Evolutionary conservation across 352 stramenopile genomes (phyloP), one percentile per base, ranked within the genome.

Genomic region (Porosira glacialis): DNA sequence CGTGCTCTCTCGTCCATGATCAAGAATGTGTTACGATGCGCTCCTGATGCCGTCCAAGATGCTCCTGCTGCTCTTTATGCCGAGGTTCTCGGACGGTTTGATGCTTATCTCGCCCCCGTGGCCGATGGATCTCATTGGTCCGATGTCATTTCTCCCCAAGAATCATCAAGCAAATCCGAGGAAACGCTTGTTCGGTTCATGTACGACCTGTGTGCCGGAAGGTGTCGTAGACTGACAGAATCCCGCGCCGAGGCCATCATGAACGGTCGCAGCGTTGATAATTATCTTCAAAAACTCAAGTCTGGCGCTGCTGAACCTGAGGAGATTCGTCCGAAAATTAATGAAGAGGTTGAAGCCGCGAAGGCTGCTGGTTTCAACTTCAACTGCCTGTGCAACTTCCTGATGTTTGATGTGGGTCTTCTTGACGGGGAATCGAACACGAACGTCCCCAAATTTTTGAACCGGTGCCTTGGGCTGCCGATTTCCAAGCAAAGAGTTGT

Each of bases 331-430:
- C 39, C 70, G 4, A 71, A 66, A 28, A 64, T 79, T 19, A 50
- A 70, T 31, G 53, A 30, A 36, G 53, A 17, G 7, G 47, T 79
- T 2, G 24, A 41, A 47, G 15, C 28, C 1, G 50, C 55, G 2
- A 75, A 71, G 28, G 70, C 70, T 45, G 48, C 41, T 27, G 62
- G 62, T 3, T 45, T 79, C 5, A 79, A 66, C 35, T 75, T 79
- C 15, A 56, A 64, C 36, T 17, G 53, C 0, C 45, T 74, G 2
- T 55, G 41, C 48, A 59, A 70, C 24, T 35, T 78, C 24, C 73
- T 60, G 69, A 28, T 78, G 26, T 22, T 70, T 1, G 59, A 48
- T 41, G 30, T 70, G 1, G 21, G 45, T 7, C 2, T 17, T 10
- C 27, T 48, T 15, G 22, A 56, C 15, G 43, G 43, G 15, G 28